Conservation (phyloP, 2,329 filamentous ascomycete species). For the Colletotrichum sublineola region DNA sequence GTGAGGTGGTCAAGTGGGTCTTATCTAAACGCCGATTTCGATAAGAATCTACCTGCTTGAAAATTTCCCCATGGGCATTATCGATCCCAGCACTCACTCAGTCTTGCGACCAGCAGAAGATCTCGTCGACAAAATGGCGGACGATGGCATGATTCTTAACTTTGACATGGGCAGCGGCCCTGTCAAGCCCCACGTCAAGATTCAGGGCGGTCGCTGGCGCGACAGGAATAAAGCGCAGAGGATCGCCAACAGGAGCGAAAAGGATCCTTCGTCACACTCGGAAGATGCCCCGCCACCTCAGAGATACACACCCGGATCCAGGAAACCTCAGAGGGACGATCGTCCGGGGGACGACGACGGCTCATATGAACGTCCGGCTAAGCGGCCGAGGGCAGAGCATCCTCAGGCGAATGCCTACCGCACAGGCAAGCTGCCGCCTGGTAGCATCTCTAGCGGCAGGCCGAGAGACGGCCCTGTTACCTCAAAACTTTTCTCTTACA, state of each 20-base stretch:
- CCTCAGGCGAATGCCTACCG: slow-evolving; percentile 49
- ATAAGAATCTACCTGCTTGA: slow-evolving; percentile 34
- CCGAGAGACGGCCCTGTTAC: slow-evolving; percentile 71
- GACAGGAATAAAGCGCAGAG: slow-evolving; percentile 87
- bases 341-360: slow-evolving; percentile 48
- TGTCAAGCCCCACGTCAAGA: slow-evolving; percentile 71
- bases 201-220: slow-evolving; percentile 94
- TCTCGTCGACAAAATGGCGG: slow-evolving; percentile 74
- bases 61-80: slow-evolving; percentile 30
- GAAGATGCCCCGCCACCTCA: slow-evolving; percentile 38
- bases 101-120: slow-evolving; percentile 20
- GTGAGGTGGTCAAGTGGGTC: neutral
- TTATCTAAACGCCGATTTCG: slow-evolving; percentile 39
- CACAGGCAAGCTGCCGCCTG: slow-evolving; percentile 53
- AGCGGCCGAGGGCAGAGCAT: slow-evolving; percentile 59
- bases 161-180: slow-evolving; percentile 82
- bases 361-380: slow-evolving; percentile 53
- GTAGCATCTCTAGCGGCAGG: slow-evolving; percentile 49
- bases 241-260: slow-evolving; percentile 54
- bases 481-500: slow-evolving; percentile 93
- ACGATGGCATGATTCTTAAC: slow-evolving; percentile 95
- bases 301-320: slow-evolving; percentile 33
- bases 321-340: slow-evolving; percentile 41
- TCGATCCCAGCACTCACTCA: slow-evolving; percentile 1
- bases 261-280: slow-evolving; percentile 48